Conservation (phyloP, 345 rosid genomes). For the Isatis tinctoria region DNA sequence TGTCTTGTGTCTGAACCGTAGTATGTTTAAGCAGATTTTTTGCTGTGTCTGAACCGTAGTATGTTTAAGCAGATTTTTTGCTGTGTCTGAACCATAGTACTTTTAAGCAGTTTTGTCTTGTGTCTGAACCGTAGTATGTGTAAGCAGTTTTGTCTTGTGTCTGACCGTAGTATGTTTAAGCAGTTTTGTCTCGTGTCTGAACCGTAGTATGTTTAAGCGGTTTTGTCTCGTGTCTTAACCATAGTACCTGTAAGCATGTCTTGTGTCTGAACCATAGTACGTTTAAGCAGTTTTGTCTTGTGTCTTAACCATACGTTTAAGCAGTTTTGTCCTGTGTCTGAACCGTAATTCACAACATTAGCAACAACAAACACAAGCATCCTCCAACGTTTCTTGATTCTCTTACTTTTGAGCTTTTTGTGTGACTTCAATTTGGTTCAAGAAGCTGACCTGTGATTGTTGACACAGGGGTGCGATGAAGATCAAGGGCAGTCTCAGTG, state of each 20-base stretch:
- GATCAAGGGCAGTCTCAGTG: slow-evolving; percentile 90
- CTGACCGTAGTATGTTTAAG: not conserved
- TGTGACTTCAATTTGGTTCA: not conserved
- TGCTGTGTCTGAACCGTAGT: not conserved
- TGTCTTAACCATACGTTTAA: no score
- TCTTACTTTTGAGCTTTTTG: not conserved
- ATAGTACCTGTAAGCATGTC: not conserved
- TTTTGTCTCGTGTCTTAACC: not conserved
- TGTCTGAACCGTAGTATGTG: not conserved
- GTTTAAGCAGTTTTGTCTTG: not conserved
- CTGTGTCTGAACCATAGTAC: not conserved
- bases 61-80: not conserved
- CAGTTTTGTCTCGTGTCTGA: not conserved
- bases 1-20: not conserved
- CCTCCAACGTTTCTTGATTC: not conserved
- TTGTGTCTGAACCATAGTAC: not conserved
- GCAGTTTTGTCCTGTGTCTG: no score
- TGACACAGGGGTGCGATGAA: slow-evolving; percentile 84
- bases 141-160: not conserved
- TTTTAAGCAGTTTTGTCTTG: not conserved
- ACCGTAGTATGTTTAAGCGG: not conserved
- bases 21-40: not conserved
- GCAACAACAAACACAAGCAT: not conserved
- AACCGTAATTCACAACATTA: not conserved
- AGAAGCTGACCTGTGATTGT: slow-evolving; percentile 4